Evolutionary conservation across 2,329 filamentous ascomycete species (phyloP).

Genomic region (Colletotrichum shisoi): DNA sequence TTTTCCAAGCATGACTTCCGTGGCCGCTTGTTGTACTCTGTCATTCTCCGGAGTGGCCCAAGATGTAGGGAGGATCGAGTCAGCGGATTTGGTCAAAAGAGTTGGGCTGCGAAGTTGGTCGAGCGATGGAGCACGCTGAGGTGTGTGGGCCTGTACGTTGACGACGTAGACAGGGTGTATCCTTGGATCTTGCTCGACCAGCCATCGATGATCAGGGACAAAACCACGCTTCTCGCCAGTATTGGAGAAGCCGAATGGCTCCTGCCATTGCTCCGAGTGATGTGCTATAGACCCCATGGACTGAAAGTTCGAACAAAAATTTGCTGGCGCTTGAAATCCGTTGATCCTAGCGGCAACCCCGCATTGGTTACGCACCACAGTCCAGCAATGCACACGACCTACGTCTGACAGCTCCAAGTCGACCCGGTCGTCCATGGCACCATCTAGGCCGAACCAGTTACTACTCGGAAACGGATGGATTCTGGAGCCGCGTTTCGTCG

Average conservation of each 20-base stretch:
- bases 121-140: constrained; percentile 30
- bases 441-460: constrained; percentile 37
- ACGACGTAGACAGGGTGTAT: constrained; percentile 34
- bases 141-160: constrained; percentile 32
- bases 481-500: constrained; percentile 4
- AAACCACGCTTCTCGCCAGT: constrained; percentile 12
- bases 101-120: constrained; percentile 33
- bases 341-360: constrained; percentile 27
- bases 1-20: constrained; percentile 26
- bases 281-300: constrained; percentile 14
- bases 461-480: constrained; percentile 3
- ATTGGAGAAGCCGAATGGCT: constrained; percentile 14
- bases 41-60: constrained; percentile 13
- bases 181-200: constrained; percentile 29
- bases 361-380: constrained; percentile 15
- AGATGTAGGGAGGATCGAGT: neutral
- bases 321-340: constrained; percentile 29
- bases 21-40: constrained; percentile 6
- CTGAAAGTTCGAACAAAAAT: constrained; percentile 12
- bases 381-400: constrained; percentile 7
- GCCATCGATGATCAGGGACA: constrained; percentile 27
- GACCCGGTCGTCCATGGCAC: constrained; percentile 11
- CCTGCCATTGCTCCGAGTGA: constrained; percentile 6
- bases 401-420: constrained; percentile 5
- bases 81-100: constrained; percentile 10